Percentiles rank a stretch among this genome's conserved stretches.
phyloP scores from a whole-genome alignment of 768 basidiomycete species.

The Cubamyces sp. region DNA sequence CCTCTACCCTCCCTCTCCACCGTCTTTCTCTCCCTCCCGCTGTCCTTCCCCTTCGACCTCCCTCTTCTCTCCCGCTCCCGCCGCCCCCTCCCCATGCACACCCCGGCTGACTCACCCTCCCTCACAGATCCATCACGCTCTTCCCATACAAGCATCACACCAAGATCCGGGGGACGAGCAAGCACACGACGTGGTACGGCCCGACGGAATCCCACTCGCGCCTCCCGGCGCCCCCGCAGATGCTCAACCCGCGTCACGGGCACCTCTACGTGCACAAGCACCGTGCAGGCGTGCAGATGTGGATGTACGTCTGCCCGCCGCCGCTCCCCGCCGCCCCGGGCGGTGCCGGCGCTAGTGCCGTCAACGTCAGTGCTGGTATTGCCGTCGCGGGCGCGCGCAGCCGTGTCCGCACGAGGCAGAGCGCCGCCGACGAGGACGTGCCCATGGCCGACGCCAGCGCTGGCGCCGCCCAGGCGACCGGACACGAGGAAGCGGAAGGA shows the following conservation, averaged over 20 bases:
- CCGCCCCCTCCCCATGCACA: not conserved
- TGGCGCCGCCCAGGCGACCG: not conserved
- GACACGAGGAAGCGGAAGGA: not conserved
- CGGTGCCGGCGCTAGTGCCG: too few relatives aligned
- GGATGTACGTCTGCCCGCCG: not conserved
- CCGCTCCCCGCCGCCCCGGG: too few relatives aligned
- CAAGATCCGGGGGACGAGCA: slow-evolving; percentile 7
- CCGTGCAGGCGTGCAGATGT: not conserved
- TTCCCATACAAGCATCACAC: not conserved
- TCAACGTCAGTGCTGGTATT: too few relatives aligned
- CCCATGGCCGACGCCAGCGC: too few relatives aligned
- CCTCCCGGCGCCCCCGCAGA: not conserved
- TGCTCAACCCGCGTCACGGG: not conserved
- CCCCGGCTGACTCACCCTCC: not conserved
- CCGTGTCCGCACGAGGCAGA: too few relatives aligned
- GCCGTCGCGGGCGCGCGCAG: too few relatives aligned
- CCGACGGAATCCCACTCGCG: not conserved
- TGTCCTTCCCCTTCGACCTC: too few relatives aligned
- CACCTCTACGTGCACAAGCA: not conserved
- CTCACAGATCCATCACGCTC: not conserved
- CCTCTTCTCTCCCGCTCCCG: not conserved
- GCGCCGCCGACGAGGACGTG: not conserved
- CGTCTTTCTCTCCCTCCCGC: too few relatives aligned
- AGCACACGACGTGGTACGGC: slow-evolving; percentile 7
- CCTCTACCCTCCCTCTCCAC: too few relatives aligned